These are phyloP conservation scores for Nakazawaea ernobii DNA, from an alignment of 805 yeast species.

Conservation along the genomic window DNA sequence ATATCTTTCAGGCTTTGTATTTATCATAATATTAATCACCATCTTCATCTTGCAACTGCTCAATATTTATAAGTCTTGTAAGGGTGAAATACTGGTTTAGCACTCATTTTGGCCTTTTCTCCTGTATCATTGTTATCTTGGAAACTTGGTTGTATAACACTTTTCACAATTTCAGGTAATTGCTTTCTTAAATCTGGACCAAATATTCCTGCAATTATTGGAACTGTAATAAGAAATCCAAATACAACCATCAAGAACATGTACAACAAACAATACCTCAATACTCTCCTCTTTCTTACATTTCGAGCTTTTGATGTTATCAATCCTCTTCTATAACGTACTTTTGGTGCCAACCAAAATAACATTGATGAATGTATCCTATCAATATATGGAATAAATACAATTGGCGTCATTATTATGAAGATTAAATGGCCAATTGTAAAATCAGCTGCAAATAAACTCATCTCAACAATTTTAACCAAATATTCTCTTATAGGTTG, in stretches of 20 bases:
- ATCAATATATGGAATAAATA: conserved; percentile 42
- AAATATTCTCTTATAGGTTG: conserved; percentile 42
- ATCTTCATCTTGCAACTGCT: neutral
- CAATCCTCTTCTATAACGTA: conserved; percentile 31
- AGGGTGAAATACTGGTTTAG: conserved; percentile 24
- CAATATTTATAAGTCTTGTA: conserved; percentile 24
- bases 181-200: conserved; percentile 13
- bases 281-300: conserved; percentile 33
- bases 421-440: conserved; percentile 37
- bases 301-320: conserved; percentile 32
- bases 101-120: conserved; percentile 37
- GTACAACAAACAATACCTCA: conserved; percentile 42
- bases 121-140: conserved; percentile 70
- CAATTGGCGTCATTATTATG: conserved; percentile 31
- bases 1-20: no score
- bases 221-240: conserved; percentile 37
- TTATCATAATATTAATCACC: neutral
- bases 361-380: conserved; percentile 43
- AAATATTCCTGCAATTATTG: conserved; percentile 28
- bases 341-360: conserved; percentile 41
- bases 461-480: conserved; percentile 40
- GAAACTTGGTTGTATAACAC: conserved; percentile 51
- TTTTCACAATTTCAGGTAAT: conserved; percentile 19
- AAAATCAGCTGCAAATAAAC: conserved; percentile 43
- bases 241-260: conserved; percentile 33